Conservation (phyloP, 2,329 filamentous ascomycete genomes). For the Talaromyces sp. region DNA sequence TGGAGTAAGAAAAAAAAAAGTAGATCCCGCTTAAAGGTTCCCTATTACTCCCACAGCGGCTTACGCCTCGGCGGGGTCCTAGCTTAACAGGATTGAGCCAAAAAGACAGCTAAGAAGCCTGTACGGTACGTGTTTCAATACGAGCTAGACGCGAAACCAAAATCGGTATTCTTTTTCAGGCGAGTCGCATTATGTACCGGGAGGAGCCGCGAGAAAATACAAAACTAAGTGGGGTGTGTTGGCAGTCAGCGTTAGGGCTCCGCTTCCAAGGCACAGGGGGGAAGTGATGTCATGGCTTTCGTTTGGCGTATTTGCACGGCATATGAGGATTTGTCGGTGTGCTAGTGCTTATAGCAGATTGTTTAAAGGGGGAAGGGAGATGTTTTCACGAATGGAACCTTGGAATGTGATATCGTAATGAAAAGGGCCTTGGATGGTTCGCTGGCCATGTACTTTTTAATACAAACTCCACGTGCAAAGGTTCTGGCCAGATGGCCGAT, state of each 20-base stretch:
- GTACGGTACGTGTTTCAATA: neutral
- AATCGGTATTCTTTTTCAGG: neutral
- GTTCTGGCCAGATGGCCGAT: neutral
- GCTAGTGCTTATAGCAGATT: neutral
- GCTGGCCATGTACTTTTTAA: too few species aligned
- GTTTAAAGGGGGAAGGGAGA: too few species aligned
- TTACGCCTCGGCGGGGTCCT: too few species aligned
- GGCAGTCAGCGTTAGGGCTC: neutral
- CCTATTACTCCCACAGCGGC: too few species aligned
- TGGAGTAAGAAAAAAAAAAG: too few species aligned
- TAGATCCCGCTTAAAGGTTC: too few species aligned
- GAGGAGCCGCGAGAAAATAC: conserved; percentile 6
- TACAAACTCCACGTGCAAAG: too few species aligned
- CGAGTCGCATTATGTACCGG: conserved; percentile 1
- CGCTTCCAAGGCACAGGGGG: conserved; percentile 5
- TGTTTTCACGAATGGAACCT: too few species aligned
- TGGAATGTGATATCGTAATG: too few species aligned
- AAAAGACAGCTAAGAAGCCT: neutral
- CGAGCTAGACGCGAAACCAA: neutral
- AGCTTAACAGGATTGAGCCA: too few species aligned
- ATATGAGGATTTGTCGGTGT: neutral
- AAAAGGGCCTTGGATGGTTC: too few species aligned
- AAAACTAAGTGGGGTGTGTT: neutral
- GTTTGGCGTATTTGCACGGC: neutral
- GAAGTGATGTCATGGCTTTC: conserved; percentile 9